phyloP scores from a whole-genome alignment of 192 early-diverging fungal genomes.

The Spizellomyces punctatus region DNA sequence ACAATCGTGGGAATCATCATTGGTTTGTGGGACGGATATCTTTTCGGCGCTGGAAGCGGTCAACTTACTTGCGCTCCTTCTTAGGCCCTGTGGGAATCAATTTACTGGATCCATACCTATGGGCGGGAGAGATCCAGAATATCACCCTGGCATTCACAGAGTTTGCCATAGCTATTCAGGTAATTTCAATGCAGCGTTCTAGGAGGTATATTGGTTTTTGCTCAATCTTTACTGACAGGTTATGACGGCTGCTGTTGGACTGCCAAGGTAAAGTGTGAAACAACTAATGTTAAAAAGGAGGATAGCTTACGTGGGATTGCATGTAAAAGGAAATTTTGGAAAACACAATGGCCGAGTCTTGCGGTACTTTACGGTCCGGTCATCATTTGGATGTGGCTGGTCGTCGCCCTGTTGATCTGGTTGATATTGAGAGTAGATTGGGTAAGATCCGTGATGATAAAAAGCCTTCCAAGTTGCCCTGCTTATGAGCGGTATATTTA shows the following conservation, averaged over 20 bases:
- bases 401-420: constrained; percentile 67
- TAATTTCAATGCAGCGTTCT: too few species aligned
- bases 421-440: constrained; percentile 42
- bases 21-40: constrained; percentile 40
- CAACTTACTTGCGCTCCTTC: background rate
- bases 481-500: background rate
- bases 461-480: too few species aligned
- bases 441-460: constrained; percentile 41
- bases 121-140: constrained; percentile 47
- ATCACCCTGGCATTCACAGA: constrained; percentile 71
- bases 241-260: constrained; percentile 81
- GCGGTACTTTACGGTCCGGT: constrained; percentile 75
- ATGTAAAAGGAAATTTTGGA: constrained; percentile 37
- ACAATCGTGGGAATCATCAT: constrained; percentile 83
- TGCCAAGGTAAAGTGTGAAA: constrained; percentile 31
- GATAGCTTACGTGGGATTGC: too few species aligned
- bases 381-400: constrained; percentile 80
- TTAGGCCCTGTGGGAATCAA: constrained; percentile 63
- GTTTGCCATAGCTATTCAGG: constrained; percentile 80
- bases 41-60: background rate
- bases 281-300: too few species aligned
- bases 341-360: constrained; percentile 64
- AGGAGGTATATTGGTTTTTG: too few species aligned
- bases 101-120: constrained; percentile 67
- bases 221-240: constrained; percentile 31